Percentiles rank a stretch among this genome's conserved stretches.
These are phyloP conservation scores for Akanthomyces muscarius DNA, from an alignment of 2,329 filamentous ascomycete genomes.

Conservation along the genomic window DNA sequence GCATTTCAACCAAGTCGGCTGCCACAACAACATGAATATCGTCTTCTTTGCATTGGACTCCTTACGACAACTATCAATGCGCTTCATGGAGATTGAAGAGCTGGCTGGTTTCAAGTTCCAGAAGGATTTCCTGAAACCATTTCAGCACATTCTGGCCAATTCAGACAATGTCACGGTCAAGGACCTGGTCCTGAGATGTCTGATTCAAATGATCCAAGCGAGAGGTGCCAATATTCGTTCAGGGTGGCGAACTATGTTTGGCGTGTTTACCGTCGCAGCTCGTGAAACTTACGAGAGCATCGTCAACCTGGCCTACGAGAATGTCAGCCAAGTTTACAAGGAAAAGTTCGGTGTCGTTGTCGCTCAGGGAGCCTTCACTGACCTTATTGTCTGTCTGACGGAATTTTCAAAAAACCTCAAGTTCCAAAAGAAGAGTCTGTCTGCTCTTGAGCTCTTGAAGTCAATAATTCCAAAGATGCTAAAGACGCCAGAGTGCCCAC, in stretches of 20 bases:
- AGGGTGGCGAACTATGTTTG: conserved; percentile 99
- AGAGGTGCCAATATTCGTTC: conserved; percentile 94
- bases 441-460: conserved; percentile 92
- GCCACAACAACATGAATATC: conserved; percentile 91
- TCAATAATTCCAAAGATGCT: conserved; percentile 93
- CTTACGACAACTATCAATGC: conserved; percentile 91
- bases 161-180: conserved; percentile 89
- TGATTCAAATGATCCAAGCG: conserved; percentile 99
- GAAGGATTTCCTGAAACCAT: conserved; percentile 97
- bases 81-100: conserved; percentile 98
- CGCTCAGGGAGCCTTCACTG: conserved; percentile 92
- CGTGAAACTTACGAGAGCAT: conserved; percentile 91
- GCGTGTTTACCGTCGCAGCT: conserved; percentile 94
- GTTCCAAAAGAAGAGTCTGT: conserved; percentile 97
- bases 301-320: conserved; percentile 94
- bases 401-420: conserved; percentile 98
- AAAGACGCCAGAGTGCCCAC: conserved; percentile 87
- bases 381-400: conserved; percentile 91
- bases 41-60: conserved; percentile 98
- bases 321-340: conserved; percentile 93
- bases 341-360: conserved; percentile 94
- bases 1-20: conserved; percentile 97
- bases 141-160: conserved; percentile 95
- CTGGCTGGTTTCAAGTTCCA: conserved; percentile 99
- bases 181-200: conserved; percentile 91